Percentiles rank a stretch among this genome's conserved stretches.
phyloP scores from a whole-genome alignment of 2,329 filamentous ascomycete genomes.

The Colletotrichum chlorophyti region DNA sequence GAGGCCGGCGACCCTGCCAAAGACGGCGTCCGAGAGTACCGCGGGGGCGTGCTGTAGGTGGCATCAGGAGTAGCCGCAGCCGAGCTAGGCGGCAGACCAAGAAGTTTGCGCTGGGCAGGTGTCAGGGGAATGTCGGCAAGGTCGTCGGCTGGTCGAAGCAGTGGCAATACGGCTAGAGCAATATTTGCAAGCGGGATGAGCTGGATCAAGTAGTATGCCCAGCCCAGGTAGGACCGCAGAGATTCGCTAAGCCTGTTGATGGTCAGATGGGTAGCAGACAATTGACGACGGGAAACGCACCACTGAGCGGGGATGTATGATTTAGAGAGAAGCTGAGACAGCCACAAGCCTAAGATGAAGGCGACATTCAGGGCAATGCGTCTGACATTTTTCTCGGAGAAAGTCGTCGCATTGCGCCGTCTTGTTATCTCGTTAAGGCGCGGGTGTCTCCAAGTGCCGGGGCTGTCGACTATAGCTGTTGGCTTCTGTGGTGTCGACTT shows the following conservation, averaged over 20 bases:
- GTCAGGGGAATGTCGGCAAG: constrained; percentile 91
- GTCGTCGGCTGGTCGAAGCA: constrained; percentile 76
- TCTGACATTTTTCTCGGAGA: constrained; percentile 78
- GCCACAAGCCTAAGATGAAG: constrained; percentile 49
- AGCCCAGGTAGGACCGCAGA: constrained; percentile 43
- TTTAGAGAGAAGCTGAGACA: constrained; percentile 41
- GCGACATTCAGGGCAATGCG: constrained; percentile 72
- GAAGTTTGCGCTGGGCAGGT: constrained; percentile 81
- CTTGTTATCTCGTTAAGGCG: constrained; percentile 85
- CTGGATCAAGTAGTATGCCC: constrained; percentile 56
- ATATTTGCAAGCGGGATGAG: constrained; percentile 75
- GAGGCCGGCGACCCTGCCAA: constrained; percentile 67
- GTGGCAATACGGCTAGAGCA: constrained; percentile 71
- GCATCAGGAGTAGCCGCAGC: constrained; percentile 69
- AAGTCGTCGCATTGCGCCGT: constrained; percentile 79
- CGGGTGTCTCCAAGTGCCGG: constrained; percentile 91
- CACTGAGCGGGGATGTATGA: constrained; percentile 44
- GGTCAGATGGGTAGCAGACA: neutral
- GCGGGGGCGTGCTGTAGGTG: constrained; percentile 81
- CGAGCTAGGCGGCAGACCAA: constrained; percentile 77
- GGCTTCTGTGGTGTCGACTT: constrained; percentile 46
- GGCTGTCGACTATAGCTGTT: constrained; percentile 52
- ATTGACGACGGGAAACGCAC: constrained; percentile 40
- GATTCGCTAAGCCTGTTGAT: constrained; percentile 16
- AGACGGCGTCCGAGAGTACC: constrained; percentile 80